Base-by-base conservation (phyloP, 1,139 yeast genomes). In the Suhomyces guaymorum region DNA sequence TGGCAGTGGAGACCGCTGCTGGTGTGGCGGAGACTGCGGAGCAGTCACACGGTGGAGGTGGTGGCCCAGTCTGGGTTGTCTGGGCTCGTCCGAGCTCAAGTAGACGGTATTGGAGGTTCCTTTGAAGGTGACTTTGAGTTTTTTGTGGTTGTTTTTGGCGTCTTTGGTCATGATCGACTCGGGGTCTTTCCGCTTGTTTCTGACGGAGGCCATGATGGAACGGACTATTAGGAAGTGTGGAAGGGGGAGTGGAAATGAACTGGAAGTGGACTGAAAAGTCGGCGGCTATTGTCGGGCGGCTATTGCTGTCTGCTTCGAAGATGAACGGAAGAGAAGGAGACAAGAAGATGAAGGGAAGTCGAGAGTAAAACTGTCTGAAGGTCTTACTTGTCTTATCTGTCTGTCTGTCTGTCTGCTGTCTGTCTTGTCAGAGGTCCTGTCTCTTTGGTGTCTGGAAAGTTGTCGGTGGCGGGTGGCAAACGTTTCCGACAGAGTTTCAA, bases 181-280 rank as follows among this genome's bases (percentile, higher is more conserved):
- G 7, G 32, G 37, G 29, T 37, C 37, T 12, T 33, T 63, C 31
- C 61, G 62, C 43, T 61, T n/a, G 28, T 54, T 58, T 37, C 50
- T 47, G 35, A 59, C 53, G 35, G 62, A 61, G 29, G 61, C 62
- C 63, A 59, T 59, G 32, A 24, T 30, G 37, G 15, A 11, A 7
- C 25, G 19, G 20, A 16, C 10, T 7, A 8, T 26, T 10, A 11
- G 18, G 12, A 4, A 14, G 9, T 15, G n/a, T 15, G 25, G 23
- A 22, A 15, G 4, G 24, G 23, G 13, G 24, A 20, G 15, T 19
- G 12, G 13, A 20, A 15, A 11, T 24, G 27, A 14, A 7, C 8
- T 4, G 12, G 26, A 12, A 11, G n/a, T 5, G 24, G n/a, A n/a
- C n/a, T n/a, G n/a, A n/a, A n/a, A n/a, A n/a, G n/a, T n/a, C n/a